phyloP scores from a whole-genome alignment of 345 rosid species.

The Linum trigynum region DNA sequence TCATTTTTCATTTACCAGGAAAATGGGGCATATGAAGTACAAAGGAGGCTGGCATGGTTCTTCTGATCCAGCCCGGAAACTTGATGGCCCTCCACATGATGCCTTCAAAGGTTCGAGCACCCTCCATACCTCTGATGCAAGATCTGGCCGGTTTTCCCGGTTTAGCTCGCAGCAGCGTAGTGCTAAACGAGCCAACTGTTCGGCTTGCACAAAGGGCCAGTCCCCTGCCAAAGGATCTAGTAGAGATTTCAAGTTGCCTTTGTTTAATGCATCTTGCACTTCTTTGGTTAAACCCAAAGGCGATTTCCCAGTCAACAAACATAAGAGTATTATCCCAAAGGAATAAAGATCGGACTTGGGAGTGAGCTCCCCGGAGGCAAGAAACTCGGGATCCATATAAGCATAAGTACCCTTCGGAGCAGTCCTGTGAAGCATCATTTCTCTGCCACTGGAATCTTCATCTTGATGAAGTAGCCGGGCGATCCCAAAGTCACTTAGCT shows the following conservation, averaged over 20 bases:
- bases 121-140: conserved; percentile 72
- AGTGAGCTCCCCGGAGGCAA: conserved; percentile 62
- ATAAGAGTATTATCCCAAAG: conserved; percentile 65
- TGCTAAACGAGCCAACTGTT: conserved; percentile 69
- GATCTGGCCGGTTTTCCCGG: conserved; percentile 64
- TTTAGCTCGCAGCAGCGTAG: conserved; percentile 73
- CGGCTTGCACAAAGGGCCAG: conserved; percentile 88
- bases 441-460: conserved; percentile 26
- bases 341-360: conserved; percentile 82
- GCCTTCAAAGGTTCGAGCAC: conserved; percentile 84
- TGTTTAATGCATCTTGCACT: conserved; percentile 54
- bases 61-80: conserved; percentile 30
- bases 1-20: conserved; percentile 39
- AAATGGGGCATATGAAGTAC: conserved; percentile 76
- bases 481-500: conserved; percentile 83
- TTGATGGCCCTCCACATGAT: conserved; percentile 57
- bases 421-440: conserved; percentile 37
- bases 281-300: conserved; percentile 59
- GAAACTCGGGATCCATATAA: conserved; percentile 82
- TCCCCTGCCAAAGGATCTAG: conserved; percentile 93
- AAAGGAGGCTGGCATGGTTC: conserved; percentile 52
- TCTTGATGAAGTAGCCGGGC: conserved; percentile 33
- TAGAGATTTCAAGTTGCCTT: conserved; percentile 41
- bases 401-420: conserved; percentile 58
- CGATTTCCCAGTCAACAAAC: conserved; percentile 65